phyloP scores from a whole-genome alignment of 2,329 filamentous ascomycete genomes.

The Exutisphaerella laricina region DNA sequence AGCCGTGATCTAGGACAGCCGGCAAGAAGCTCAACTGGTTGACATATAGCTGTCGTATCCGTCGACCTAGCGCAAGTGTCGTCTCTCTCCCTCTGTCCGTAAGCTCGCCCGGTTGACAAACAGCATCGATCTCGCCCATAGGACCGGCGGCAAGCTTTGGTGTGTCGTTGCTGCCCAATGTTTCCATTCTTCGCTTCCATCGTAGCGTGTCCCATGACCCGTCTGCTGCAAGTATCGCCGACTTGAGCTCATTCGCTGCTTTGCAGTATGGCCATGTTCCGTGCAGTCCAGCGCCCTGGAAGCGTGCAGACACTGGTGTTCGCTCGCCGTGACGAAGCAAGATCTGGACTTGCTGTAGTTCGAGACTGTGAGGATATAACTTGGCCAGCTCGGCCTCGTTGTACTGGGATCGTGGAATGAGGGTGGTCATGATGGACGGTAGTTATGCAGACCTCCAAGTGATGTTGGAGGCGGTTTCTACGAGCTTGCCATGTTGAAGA shows the following conservation, averaged over 20 bases:
- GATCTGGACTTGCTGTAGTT: slow-evolving; percentile 86
- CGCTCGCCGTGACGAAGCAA: slow-evolving; percentile 55
- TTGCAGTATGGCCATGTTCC: slow-evolving; percentile 85
- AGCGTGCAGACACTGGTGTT: slow-evolving; percentile 80
- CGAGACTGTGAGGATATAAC: slow-evolving; percentile 74
- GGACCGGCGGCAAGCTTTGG: slow-evolving; percentile 65
- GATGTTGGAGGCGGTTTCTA: background rate
- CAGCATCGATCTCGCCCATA: slow-evolving; percentile 63
- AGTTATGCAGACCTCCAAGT: background rate
- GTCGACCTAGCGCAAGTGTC: slow-evolving; percentile 44
- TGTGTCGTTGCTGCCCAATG: slow-evolving; percentile 58
- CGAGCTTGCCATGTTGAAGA: slow-evolving; percentile 9
- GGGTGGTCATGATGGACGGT: slow-evolving; percentile 64
- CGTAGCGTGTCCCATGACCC: slow-evolving; percentile 55
- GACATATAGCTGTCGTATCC: slow-evolving; percentile 46
- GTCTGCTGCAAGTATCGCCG: slow-evolving; percentile 52
- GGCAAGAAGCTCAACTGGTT: slow-evolving; percentile 48
- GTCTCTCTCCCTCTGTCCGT: slow-evolving; percentile 48
- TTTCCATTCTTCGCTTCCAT: slow-evolving; percentile 71
- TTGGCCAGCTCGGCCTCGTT: slow-evolving; percentile 69
- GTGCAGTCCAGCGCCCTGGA: slow-evolving; percentile 56
- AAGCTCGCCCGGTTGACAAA: slow-evolving; percentile 63
- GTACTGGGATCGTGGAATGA: slow-evolving; percentile 70
- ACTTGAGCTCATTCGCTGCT: slow-evolving; percentile 64
- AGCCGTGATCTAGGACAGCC: slow-evolving; percentile 33